Percentiles rank a stretch among this genome's conserved stretches.
phyloP scores from a whole-genome alignment of 148 eudicot species.

The Chenopodium berlandieri region DNA sequence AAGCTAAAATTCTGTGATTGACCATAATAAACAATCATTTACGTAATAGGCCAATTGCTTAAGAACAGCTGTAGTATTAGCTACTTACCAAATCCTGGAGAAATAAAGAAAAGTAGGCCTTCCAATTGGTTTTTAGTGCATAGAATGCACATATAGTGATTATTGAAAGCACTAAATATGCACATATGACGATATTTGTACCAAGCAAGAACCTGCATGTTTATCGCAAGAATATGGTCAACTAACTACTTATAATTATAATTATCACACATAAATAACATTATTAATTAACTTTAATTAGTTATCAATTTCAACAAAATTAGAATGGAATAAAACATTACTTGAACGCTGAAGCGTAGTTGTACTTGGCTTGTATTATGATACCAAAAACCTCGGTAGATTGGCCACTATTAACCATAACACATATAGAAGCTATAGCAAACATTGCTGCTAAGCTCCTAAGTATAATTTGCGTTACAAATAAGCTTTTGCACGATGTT shows the following conservation, averaged over 20 bases:
- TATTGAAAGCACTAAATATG: conserved; percentile 17
- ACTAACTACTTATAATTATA: too few species aligned
- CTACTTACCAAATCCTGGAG: conserved; percentile 30
- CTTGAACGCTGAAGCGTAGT: conserved; percentile 34
- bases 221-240: not conserved
- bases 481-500: conserved; percentile 1
- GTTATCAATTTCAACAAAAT: not conserved
- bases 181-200: conserved; percentile 24
- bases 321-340: not conserved
- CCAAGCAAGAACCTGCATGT: conserved; percentile 27
- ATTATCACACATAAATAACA: too few species aligned
- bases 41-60: too few species aligned
- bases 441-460: conserved; percentile 22
- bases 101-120: conserved; percentile 21
- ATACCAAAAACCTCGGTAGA: conserved; percentile 27
- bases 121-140: conserved; percentile 8
- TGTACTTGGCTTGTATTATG: conserved; percentile 27
- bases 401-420: conserved; percentile 30
- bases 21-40: too few species aligned
- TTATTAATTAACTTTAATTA: too few species aligned
- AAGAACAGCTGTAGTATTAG: too few species aligned
- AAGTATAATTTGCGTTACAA: conserved; percentile 25
- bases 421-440: conserved; percentile 16
- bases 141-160: conserved; percentile 14
- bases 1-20: too few species aligned